Evolutionary conservation across 352 stramenopile genomes (phyloP).

Genomic region (Globisporangium nagaii): DNA sequence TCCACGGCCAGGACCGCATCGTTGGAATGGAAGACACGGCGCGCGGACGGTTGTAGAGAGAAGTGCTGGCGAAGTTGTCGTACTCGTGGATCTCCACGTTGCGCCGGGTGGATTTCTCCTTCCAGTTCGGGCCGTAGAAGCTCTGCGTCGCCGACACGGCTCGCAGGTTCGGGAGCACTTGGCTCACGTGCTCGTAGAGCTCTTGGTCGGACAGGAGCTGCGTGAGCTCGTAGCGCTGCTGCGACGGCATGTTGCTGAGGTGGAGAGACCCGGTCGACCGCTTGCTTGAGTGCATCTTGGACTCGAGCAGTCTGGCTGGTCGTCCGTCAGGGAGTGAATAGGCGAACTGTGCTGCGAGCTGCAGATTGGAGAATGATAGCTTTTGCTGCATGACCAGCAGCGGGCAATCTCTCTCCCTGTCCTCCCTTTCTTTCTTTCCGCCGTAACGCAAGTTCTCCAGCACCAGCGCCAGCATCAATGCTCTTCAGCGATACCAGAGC

Average conservation of each 20-base stretch:
- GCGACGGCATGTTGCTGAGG: background rate
- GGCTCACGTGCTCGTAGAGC: constrained; percentile 19
- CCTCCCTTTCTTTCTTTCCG: too few species aligned
- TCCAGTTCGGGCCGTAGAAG: constrained; percentile 24
- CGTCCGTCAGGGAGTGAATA: too few species aligned
- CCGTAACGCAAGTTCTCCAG: too few species aligned
- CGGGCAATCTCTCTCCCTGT: too few species aligned
- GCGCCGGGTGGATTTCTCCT: constrained; percentile 4
- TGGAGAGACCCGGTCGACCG: background rate
- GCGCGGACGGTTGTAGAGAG: background rate
- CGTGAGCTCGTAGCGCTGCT: constrained; percentile 10
- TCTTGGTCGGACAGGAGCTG: constrained; percentile 24
- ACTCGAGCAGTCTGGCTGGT: background rate
- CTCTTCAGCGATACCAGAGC: too few species aligned
- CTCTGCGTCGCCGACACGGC: constrained; percentile 13
- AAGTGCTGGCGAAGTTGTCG: background rate
- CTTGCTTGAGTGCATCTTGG: background rate
- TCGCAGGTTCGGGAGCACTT: constrained; percentile 23
- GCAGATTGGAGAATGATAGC: too few species aligned
- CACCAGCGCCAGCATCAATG: too few species aligned
- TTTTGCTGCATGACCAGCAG: too few species aligned
- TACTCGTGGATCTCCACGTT: constrained; percentile 1
- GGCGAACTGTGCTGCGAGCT: too few species aligned
- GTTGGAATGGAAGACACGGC: background rate
- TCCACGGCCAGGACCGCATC: background rate